These are phyloP conservation scores for Acanthamoeba triangularis DNA, from an alignment of 208 protist species.

Conservation along the genomic window DNA sequence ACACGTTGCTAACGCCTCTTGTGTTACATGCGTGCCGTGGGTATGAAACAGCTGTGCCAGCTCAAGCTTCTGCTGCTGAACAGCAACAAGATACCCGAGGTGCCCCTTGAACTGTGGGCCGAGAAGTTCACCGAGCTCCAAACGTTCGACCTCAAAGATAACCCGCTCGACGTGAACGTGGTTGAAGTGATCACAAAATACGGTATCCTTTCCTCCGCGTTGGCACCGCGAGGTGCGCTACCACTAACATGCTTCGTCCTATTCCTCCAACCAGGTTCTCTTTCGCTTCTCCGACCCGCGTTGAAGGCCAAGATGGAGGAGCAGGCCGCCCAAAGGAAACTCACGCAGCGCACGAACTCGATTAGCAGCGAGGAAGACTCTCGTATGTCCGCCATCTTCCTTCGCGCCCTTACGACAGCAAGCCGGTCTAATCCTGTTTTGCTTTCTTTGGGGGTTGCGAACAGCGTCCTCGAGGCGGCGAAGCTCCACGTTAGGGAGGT, in stretches of 20 bases:
- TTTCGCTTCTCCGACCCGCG: slow-evolving; percentile 14
- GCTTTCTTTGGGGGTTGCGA: background rate
- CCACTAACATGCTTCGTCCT: background rate
- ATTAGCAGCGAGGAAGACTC: background rate
- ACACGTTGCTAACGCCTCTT: background rate
- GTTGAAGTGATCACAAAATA: slow-evolving; percentile 70
- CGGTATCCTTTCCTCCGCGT: background rate
- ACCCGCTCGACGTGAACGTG: slow-evolving; percentile 25
- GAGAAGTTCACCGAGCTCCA: slow-evolving; percentile 27
- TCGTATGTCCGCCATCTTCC: background rate
- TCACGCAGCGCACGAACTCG: background rate
- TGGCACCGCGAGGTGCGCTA: background rate
- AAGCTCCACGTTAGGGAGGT: background rate
- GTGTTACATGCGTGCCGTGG: background rate
- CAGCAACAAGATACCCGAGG: slow-evolving; percentile 64
- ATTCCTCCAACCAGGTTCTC: background rate
- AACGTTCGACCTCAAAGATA: slow-evolving; percentile 63
- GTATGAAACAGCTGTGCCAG: slow-evolving; percentile 19
- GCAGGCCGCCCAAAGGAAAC: slow-evolving; percentile 14
- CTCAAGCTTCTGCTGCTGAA: slow-evolving; percentile 67
- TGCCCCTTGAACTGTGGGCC: slow-evolving; percentile 41
- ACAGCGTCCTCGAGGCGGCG: background rate
- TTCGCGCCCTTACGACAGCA: too few relatives aligned
- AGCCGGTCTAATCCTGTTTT: background rate
- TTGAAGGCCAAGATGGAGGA: slow-evolving; percentile 48